Conservation (phyloP, 257 asterid genomes). For the Lithospermum erythrorhizon region DNA sequence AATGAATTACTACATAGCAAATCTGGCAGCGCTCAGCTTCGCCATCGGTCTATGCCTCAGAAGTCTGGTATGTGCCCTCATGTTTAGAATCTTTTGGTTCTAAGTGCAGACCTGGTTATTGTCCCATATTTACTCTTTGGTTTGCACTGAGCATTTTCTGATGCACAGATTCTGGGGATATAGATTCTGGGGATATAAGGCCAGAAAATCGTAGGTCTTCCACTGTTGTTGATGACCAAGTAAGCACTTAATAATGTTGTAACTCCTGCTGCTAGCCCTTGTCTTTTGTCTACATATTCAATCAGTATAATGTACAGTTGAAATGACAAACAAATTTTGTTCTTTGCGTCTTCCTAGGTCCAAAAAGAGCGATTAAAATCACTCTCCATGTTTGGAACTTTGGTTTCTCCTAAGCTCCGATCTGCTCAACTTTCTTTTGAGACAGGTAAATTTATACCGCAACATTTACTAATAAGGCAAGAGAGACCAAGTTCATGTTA, state of each 20-base stretch:
- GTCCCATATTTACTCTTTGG: neutral
- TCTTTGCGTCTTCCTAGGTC: constrained; percentile 25
- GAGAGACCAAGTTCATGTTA: neutral
- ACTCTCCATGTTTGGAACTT: constrained; percentile 70
- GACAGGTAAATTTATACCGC: constrained; percentile 43
- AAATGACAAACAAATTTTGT: neutral
- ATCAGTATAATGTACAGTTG: neutral
- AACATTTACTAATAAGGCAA: too few relatives aligned
- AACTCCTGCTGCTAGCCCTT: neutral
- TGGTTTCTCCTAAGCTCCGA: constrained; percentile 92
- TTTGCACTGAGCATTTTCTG: constrained; percentile 1
- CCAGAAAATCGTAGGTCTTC: constrained; percentile 42
- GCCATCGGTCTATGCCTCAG: constrained; percentile 21
- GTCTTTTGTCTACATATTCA: neutral
- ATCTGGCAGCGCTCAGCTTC: constrained; percentile 23
- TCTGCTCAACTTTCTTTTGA: constrained; percentile 80
- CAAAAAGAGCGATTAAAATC: constrained; percentile 48
- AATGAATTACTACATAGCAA: constrained; percentile 26
- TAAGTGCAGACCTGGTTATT: neutral
- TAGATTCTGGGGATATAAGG: constrained; percentile 32
- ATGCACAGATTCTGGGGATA: constrained; percentile 34
- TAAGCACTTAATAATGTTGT: constrained; percentile 18
- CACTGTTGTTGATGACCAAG: constrained; percentile 32
- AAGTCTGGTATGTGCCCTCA: constrained; percentile 14
- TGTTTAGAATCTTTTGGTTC: neutral